These are phyloP conservation scores for Phytopythium chamaehyphon DNA, from an alignment of 352 stramenopile species.

Conservation along the genomic window DNA sequence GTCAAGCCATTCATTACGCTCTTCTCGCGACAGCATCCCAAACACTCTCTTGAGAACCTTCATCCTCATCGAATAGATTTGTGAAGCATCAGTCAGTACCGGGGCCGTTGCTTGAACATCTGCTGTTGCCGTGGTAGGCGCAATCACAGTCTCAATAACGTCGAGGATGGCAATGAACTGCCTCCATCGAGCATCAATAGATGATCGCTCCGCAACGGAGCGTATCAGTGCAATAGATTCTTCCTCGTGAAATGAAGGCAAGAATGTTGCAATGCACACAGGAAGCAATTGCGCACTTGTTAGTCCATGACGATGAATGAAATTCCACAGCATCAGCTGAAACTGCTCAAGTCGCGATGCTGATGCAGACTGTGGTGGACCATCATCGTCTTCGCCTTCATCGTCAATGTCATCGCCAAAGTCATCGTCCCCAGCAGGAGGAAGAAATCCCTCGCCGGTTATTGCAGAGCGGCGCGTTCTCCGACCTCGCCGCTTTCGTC, in stretches of 20 bases:
- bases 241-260: constrained; percentile 43
- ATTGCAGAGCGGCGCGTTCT: constrained; percentile 1
- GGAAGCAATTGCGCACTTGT: constrained; percentile 42
- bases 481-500: constrained; percentile 13
- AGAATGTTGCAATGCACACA: constrained; percentile 34
- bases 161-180: constrained; percentile 42
- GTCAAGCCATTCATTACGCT: constrained; percentile 46
- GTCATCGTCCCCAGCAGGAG: constrained; percentile 2
- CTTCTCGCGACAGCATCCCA: constrained; percentile 44
- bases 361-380: constrained; percentile 6
- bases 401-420: constrained; percentile 15
- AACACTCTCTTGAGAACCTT: constrained; percentile 57
- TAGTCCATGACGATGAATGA: constrained; percentile 42
- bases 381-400: constrained; percentile 14
- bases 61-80: constrained; percentile 27
- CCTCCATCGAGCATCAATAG: constrained; percentile 31
- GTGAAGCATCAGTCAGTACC: constrained; percentile 9
- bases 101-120: background rate
- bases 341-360: constrained; percentile 42
- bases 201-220: constrained; percentile 30
- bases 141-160: constrained; percentile 20
- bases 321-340: constrained; percentile 60
- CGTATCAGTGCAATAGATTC: constrained; percentile 38
- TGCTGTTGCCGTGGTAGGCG: background rate
- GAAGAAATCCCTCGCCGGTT: constrained; percentile 12